A percentile compares a stretch with the other conserved stretches of the same genome.
Evolutionary conservation across 73 alveolate genomes (phyloP).

Genomic region (Breviolum minutum): DNA sequence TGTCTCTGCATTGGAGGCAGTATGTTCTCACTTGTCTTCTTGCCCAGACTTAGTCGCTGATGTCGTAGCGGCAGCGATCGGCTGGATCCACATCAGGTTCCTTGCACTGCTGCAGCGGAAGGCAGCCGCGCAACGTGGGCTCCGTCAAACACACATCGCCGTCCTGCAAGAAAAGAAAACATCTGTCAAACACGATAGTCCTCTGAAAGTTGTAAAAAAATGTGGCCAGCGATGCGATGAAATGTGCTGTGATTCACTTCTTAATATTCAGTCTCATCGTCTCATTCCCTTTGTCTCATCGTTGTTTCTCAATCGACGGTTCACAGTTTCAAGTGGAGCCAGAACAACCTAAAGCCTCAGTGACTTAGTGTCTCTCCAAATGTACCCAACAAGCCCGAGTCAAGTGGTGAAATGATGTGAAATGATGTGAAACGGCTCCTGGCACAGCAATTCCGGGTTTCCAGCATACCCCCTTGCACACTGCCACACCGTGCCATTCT

Average conservation of each 20-base stretch:
- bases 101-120: slow-evolving; percentile 46
- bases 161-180: not conserved
- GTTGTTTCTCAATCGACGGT: too few relatives aligned
- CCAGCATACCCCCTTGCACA: slow-evolving; percentile 17
- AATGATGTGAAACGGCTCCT: not conserved
- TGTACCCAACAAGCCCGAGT: too few relatives aligned
- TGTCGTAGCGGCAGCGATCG: slow-evolving; percentile 32
- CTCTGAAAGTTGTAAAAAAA: not conserved
- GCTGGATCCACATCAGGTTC: slow-evolving; percentile 18
- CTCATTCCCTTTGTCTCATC: too few relatives aligned
- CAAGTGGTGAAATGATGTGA: too few relatives aligned
- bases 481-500: slow-evolving; percentile 52
- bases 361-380: too few relatives aligned
- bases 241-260: too few relatives aligned
- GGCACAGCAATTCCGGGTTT: slow-evolving; percentile 5
- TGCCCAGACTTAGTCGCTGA: not conserved
- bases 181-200: not conserved
- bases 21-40: too few relatives aligned
- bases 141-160: slow-evolving; percentile 43
- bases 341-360: too few relatives aligned
- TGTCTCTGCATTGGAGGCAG: too few relatives aligned
- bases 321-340: too few relatives aligned
- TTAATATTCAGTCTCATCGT: too few relatives aligned
- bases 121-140: slow-evolving; percentile 41
- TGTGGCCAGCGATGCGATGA: not conserved